A percentile compares a stretch with the other conserved stretches of the same genome.
These are phyloP conservation scores for Beauveria medogensis DNA, from an alignment of 2,329 filamentous ascomycete species.

Conservation along the genomic window DNA sequence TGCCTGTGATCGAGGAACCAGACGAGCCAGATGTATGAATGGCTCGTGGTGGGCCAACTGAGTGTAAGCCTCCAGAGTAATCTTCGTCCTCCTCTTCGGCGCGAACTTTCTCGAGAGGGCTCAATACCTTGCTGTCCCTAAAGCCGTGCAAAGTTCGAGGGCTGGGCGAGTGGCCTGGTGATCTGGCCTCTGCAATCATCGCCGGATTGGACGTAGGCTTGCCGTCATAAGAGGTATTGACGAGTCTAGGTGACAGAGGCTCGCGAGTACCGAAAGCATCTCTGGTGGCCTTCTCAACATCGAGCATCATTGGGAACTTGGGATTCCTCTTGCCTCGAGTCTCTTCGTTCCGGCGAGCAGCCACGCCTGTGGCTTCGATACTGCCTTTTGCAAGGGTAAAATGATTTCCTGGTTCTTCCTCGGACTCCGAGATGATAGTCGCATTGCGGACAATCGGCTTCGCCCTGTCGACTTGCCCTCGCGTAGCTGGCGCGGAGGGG, in stretches of 20 bases:
- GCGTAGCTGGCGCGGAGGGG: conserved; percentile 12
- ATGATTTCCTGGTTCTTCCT: conserved; percentile 27
- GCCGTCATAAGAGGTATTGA: conserved; percentile 10
- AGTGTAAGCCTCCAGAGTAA: background rate
- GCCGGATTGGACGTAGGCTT: conserved; percentile 5
- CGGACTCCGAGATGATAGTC: conserved; percentile 34
- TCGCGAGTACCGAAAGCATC: background rate
- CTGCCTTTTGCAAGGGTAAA: conserved; percentile 8
- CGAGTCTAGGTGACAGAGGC: conserved; percentile 6
- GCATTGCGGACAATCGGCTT: conserved; percentile 10
- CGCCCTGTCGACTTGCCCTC: conserved; percentile 3
- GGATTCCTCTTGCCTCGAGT: background rate
- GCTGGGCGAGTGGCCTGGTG: background rate
- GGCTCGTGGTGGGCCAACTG: conserved; percentile 23
- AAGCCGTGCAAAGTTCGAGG: background rate
- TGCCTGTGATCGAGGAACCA: conserved; percentile 40
- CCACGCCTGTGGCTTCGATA: background rate
- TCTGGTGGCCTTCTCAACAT: conserved; percentile 7
- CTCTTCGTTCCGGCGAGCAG: background rate
- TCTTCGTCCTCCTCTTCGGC: conserved; percentile 22
- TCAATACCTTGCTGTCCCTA: background rate
- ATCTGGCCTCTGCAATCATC: background rate
- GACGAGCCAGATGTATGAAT: conserved; percentile 44
- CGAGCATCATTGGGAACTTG: conserved; percentile 1
- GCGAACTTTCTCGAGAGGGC: conserved; percentile 3